Percentiles rank a stretch among this genome's conserved stretches.
phyloP scores from a whole-genome alignment of 1,139 yeast species.

The Ogataea hybrid region DNA sequence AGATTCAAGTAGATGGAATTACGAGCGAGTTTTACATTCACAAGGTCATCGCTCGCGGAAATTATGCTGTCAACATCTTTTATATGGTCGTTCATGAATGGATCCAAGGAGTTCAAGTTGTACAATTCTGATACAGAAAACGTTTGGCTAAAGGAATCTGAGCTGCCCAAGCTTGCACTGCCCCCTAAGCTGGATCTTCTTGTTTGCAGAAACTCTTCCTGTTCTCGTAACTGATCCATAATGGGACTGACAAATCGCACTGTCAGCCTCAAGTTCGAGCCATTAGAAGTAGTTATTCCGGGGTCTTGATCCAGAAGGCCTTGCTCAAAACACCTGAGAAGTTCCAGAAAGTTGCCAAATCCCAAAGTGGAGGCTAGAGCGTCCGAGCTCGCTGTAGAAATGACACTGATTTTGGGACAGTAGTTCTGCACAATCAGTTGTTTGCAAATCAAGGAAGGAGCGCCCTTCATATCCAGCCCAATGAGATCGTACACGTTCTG shows the following conservation, averaged over 20 bases:
- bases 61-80: conserved; percentile 19
- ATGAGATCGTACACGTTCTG: conserved; percentile 18
- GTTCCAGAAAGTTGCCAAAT: conserved; percentile 20
- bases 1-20: conserved; percentile 56
- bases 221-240: conserved; percentile 21
- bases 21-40: conserved; percentile 27
- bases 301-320: conserved; percentile 20
- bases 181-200: conserved; percentile 18
- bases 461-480: conserved; percentile 34
- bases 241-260: conserved; percentile 28
- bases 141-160: conserved; percentile 8
- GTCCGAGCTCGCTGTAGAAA: conserved; percentile 21
- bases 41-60: conserved; percentile 4
- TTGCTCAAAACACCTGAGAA: conserved; percentile 30
- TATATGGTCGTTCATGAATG: conserved; percentile 22
- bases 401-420: conserved; percentile 28
- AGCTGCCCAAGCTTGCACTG: conserved; percentile 4
- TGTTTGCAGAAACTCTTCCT: conserved; percentile 16
- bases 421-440: conserved; percentile 27
- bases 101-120: conserved; percentile 16
- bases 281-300: conserved; percentile 9
- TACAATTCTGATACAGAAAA: conserved; percentile 23
- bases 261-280: conserved; percentile 17
- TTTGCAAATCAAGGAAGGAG: conserved; percentile 26
- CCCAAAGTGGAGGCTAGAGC: conserved; percentile 20